Evolutionary conservation across 352 stramenopile genomes (phyloP).

Genomic region (Phytophthora fragariae): DNA sequence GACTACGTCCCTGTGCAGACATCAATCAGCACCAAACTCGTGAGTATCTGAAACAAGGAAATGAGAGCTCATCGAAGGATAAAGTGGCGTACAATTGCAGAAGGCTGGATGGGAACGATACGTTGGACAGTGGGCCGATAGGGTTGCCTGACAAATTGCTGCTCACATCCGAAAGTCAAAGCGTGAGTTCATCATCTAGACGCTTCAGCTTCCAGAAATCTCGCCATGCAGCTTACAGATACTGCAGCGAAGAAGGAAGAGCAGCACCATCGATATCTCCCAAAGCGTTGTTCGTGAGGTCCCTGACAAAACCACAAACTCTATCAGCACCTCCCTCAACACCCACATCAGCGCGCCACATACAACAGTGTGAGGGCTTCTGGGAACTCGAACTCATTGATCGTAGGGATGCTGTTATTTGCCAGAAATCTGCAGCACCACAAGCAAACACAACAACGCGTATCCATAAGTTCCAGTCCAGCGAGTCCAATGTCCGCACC

Average conservation of each 20-base stretch:
- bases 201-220: neutral
- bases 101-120: slow-evolving; percentile 38
- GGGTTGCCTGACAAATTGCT: slow-evolving; percentile 55
- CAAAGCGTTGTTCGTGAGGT: slow-evolving; percentile 36
- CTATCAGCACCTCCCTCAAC: neutral
- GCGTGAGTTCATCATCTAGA: neutral
- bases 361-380: slow-evolving; percentile 38
- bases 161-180: neutral
- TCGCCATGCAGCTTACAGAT: slow-evolving; percentile 24
- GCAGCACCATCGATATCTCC: slow-evolving; percentile 17
- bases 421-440: slow-evolving; percentile 31
- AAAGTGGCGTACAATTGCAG: slow-evolving; percentile 38
- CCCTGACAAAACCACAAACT: slow-evolving; percentile 10
- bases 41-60: neutral
- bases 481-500: neutral
- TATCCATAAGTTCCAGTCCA: neutral
- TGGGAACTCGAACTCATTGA: slow-evolving; percentile 33
- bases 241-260: slow-evolving; percentile 29
- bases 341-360: neutral
- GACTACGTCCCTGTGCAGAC: slow-evolving; percentile 25
- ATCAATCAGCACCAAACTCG: neutral
- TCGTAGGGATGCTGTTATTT: slow-evolving; percentile 45
- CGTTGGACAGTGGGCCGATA: slow-evolving; percentile 36
- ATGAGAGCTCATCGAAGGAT: neutral
- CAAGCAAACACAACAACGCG: neutral